Evolutionary conservation across 257 asterid species (phyloP).

Genomic region (Ilex aquifolium): DNA sequence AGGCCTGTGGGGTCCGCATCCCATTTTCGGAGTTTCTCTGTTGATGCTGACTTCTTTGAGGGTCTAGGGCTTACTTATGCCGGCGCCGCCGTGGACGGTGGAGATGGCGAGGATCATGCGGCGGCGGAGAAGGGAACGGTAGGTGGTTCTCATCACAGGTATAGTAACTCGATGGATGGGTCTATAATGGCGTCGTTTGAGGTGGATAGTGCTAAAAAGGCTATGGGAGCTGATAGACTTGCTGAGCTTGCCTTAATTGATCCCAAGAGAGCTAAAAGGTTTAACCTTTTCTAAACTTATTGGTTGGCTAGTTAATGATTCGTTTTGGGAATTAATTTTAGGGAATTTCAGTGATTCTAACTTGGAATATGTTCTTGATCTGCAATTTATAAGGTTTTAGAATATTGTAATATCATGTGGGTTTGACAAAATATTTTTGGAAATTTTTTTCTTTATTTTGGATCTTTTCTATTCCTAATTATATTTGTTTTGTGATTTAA

Average conservation of each 20-base stretch:
- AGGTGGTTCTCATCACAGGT: slow-evolving; percentile 51
- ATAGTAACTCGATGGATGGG: slow-evolving; percentile 83
- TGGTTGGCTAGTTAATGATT: too few relatives aligned
- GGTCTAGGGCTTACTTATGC: slow-evolving; percentile 53
- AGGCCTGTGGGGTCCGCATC: slow-evolving; percentile 18
- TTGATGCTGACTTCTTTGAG: slow-evolving; percentile 80
- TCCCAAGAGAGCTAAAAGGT: slow-evolving; percentile 97
- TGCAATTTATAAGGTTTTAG: too few relatives aligned
- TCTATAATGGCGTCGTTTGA: slow-evolving; percentile 61
- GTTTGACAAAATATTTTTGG: too few relatives aligned
- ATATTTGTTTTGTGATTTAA: too few relatives aligned
- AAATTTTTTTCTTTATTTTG: too few relatives aligned
- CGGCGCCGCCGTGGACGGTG: slow-evolving; percentile 19
- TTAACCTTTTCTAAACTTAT: slow-evolving; percentile 4
- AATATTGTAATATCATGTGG: too few relatives aligned
- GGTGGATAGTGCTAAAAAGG: slow-evolving; percentile 62
- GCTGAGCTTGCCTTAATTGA: slow-evolving; percentile 81
- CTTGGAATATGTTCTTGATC: too few relatives aligned
- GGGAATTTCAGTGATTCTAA: too few relatives aligned
- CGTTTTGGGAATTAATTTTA: too few relatives aligned
- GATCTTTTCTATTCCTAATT: too few relatives aligned
- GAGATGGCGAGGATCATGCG: background rate
- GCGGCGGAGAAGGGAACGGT: slow-evolving; percentile 16
- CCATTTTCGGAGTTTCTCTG: slow-evolving; percentile 75
- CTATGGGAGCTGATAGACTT: slow-evolving; percentile 57